phyloP scores from a whole-genome alignment of 176 grass and related monocot genomes.

The Phoenix roebelenii region DNA sequence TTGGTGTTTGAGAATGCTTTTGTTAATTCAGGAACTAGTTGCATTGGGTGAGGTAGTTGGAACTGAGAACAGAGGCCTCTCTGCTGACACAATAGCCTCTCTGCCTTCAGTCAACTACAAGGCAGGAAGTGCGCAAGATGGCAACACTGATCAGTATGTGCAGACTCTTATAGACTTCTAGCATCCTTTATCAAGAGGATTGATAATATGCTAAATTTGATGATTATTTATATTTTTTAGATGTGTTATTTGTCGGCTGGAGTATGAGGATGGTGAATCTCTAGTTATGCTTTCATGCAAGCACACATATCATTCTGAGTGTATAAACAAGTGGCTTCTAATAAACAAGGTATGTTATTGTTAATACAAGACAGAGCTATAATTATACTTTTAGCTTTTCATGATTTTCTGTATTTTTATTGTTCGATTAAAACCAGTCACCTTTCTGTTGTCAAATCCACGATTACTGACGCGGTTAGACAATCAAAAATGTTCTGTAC shows the following conservation, averaged over 20 bases:
- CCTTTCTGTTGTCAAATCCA: too few species aligned
- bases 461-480: too few species aligned
- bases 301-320: slow-evolving; percentile 86
- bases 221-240: slow-evolving; percentile 26
- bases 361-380: neutral
- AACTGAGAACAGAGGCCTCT: slow-evolving; percentile 84
- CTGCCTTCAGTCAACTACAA: slow-evolving; percentile 91
- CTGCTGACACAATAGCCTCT: slow-evolving; percentile 77
- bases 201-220: too few species aligned
- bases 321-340: slow-evolving; percentile 96
- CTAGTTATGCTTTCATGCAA: slow-evolving; percentile 84
- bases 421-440: too few species aligned
- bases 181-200: neutral
- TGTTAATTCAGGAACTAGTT: slow-evolving; percentile 59
- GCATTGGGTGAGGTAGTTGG: slow-evolving; percentile 97
- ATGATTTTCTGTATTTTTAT: too few species aligned
- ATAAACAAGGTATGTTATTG: slow-evolving; percentile 85
- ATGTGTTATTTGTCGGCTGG: slow-evolving; percentile 93
- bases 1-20: slow-evolving; percentile 7
- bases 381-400: too few species aligned
- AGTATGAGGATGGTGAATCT: slow-evolving; percentile 91
- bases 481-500: too few species aligned
- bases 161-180: slow-evolving; percentile 24
- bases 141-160: slow-evolving; percentile 88
- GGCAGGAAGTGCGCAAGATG: slow-evolving; percentile 60